Percentiles rank a stretch among this genome's conserved stretches.
phyloP scores from a whole-genome alignment of 306 rosid species.

The Prunus dulcis region DNA sequence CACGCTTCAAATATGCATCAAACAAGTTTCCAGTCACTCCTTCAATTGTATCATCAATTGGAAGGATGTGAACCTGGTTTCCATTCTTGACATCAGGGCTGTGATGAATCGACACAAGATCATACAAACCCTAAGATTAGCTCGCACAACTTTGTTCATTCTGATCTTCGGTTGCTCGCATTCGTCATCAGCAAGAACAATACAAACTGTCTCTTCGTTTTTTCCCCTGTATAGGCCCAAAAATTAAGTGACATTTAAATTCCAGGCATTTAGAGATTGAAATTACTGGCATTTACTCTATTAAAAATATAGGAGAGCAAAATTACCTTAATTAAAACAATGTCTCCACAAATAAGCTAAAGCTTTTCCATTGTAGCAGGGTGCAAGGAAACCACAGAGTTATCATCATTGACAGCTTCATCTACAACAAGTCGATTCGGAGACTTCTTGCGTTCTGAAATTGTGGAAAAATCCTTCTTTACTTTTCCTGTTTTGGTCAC shows the following conservation, averaged over 20 bases:
- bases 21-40: slow-evolving; percentile 65
- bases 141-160: slow-evolving; percentile 64
- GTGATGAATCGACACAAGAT: slow-evolving; percentile 53
- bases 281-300: not conserved
- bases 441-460: slow-evolving; percentile 63
- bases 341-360: slow-evolving; percentile 53
- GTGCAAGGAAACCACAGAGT: slow-evolving; percentile 55
- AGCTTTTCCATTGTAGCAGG: slow-evolving; percentile 60
- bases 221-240: slow-evolving; percentile 41
- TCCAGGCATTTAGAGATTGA: not conserved
- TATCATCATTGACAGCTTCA: slow-evolving; percentile 57
- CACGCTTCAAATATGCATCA: slow-evolving; percentile 67
- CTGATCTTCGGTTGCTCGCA: slow-evolving; percentile 60
- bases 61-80: slow-evolving; percentile 61
- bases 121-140: slow-evolving; percentile 62
- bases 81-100: slow-evolving; percentile 67
- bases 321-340: slow-evolving; percentile 51
- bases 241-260: not conserved
- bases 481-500: slow-evolving; percentile 33
- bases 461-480: slow-evolving; percentile 58
- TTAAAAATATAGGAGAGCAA: not conserved
- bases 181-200: slow-evolving; percentile 53
- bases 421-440: slow-evolving; percentile 64
- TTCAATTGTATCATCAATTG: slow-evolving; percentile 62
- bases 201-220: slow-evolving; percentile 53